Evolutionary conservation across 345 rosid genomes (phyloP).

Genomic region (Arabis hirsuta): DNA sequence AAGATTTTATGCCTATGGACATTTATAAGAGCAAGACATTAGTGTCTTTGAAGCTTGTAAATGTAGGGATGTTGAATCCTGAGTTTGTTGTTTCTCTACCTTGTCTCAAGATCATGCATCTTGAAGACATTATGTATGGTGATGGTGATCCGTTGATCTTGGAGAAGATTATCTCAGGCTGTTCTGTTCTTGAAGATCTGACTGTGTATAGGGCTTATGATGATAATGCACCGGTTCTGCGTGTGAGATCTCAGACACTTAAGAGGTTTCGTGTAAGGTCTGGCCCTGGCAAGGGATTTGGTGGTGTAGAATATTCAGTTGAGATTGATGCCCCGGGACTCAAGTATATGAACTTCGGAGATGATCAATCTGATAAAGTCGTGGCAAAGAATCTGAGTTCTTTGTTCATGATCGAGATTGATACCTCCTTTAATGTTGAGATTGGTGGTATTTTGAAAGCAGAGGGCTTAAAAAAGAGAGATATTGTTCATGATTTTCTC

Average conservation of each 20-base stretch:
- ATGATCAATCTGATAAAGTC: neutral
- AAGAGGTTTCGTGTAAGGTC: neutral
- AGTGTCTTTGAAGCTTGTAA: conserved; percentile 22
- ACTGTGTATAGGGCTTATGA: neutral
- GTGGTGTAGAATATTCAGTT: neutral
- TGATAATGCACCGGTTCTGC: neutral
- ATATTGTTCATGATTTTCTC: neutral
- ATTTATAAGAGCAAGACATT: conserved; percentile 24
- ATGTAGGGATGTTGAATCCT: neutral
- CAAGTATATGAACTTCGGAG: neutral
- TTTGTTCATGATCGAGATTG: neutral
- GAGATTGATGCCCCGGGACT: conserved; percentile 20
- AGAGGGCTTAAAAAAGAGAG: neutral
- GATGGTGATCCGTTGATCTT: neutral
- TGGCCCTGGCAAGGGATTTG: neutral
- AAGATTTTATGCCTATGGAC: conserved; percentile 7
- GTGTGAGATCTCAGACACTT: conserved; percentile 12
- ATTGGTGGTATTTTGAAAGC: neutral
- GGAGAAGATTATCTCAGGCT: conserved; percentile 20
- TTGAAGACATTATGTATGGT: neutral
- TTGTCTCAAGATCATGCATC: conserved; percentile 25
- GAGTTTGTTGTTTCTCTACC: conserved; percentile 9
- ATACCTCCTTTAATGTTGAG: neutral
- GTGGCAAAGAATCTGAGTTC: conserved; percentile 12
- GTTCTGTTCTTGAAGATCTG: conserved; percentile 15